Evolutionary conservation across 176 grass and related monocot genomes (phyloP).

Genomic region (Oryza coarctata): DNA sequence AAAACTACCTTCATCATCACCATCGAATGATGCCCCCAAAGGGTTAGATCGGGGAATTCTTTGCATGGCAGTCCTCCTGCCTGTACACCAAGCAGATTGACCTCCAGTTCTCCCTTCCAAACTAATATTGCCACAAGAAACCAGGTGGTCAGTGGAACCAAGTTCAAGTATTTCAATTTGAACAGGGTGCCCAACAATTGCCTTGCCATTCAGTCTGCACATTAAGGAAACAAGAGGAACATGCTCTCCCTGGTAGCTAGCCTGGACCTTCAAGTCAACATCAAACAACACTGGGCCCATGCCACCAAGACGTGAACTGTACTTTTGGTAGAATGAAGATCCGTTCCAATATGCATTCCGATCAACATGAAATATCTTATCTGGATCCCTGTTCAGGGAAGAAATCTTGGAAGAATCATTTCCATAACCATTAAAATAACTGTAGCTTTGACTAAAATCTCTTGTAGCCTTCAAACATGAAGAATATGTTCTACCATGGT

Average conservation of each 20-base stretch:
- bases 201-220: constrained; percentile 98
- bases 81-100: constrained; percentile 82
- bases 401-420: constrained; percentile 56
- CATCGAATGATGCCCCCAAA: constrained; percentile 50
- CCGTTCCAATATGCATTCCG: constrained; percentile 46
- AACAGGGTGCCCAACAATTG: constrained; percentile 93
- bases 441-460: constrained; percentile 57
- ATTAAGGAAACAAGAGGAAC: constrained; percentile 97
- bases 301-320: constrained; percentile 43
- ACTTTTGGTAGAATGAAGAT: constrained; percentile 52
- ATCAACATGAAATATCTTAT: constrained; percentile 32
- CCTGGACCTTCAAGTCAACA: constrained; percentile 84
- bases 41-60: constrained; percentile 75
- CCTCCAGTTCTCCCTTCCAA: constrained; percentile 55
- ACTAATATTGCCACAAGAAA: constrained; percentile 45
- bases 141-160: constrained; percentile 63
- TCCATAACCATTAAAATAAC: constrained; percentile 41
- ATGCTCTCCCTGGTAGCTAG: constrained; percentile 95
- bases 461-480: constrained; percentile 53
- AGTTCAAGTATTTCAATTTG: constrained; percentile 91
- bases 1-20: constrained; percentile 49
- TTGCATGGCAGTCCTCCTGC: constrained; percentile 90
- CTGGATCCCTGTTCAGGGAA: constrained; percentile 35
- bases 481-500: constrained; percentile 46
- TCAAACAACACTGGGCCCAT: constrained; percentile 60